Evolutionary conservation across 2,329 filamentous ascomycete genomes (phyloP).

Genomic region (Cytospora schulzeri): DNA sequence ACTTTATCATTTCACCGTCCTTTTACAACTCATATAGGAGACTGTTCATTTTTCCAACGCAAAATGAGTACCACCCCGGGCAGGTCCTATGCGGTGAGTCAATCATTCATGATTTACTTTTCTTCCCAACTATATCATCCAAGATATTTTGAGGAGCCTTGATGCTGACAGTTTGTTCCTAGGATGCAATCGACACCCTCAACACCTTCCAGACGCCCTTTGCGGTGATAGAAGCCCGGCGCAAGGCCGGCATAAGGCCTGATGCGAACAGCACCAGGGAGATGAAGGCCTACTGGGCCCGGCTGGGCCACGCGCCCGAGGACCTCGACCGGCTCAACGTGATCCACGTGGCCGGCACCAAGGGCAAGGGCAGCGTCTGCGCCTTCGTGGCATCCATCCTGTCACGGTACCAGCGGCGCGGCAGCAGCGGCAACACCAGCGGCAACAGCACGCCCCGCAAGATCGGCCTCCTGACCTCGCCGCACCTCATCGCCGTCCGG

Average conservation of each 20-base stretch:
- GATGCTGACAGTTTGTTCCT: not conserved
- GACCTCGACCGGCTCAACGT: constrained; percentile 65
- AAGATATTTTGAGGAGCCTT: not conserved
- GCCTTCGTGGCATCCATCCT: constrained; percentile 68
- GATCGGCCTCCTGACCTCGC: constrained; percentile 69
- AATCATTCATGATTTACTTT: too few species aligned
- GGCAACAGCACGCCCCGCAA: constrained; percentile 39
- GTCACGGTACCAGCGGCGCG: constrained; percentile 46
- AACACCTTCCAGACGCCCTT: constrained; percentile 92
- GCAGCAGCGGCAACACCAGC: constrained; percentile 25
- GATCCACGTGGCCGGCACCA: constrained; percentile 73
- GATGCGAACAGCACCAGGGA: constrained; percentile 73
- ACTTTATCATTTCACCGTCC: not conserved
- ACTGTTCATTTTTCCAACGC: not conserved
- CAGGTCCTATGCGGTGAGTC: constrained; percentile 27
- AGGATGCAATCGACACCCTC: constrained; percentile 84
- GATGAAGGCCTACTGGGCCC: constrained; percentile 76
- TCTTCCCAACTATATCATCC: not conserved
- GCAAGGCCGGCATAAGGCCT: constrained; percentile 71
- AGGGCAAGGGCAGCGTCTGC: constrained; percentile 75
- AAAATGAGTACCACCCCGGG: constrained; percentile 23
- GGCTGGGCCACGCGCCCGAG: constrained; percentile 70
- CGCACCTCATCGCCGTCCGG: constrained; percentile 67
- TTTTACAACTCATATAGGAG: not conserved
- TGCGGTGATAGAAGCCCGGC: constrained; percentile 75